A percentile compares a stretch with the other conserved stretches of the same genome.
Evolutionary conservation across 108 stramenopile genomes (phyloP).

Genomic region (Cyclotella cryptica): DNA sequence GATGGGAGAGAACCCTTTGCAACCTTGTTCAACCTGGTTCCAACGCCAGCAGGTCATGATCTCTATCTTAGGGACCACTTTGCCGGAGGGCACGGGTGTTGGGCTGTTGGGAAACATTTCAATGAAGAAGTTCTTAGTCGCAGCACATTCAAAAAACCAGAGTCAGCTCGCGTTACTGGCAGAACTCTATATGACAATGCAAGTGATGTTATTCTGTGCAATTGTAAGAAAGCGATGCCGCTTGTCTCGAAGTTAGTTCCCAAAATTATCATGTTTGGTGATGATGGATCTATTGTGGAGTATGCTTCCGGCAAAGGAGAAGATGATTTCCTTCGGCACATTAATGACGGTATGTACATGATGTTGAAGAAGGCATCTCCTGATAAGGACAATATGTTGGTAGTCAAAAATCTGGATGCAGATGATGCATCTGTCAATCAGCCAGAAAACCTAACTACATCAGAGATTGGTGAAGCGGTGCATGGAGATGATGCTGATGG

Average conservation of each 20-base stretch:
- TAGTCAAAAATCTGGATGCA: neutral
- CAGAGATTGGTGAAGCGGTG: neutral
- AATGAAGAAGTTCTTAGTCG: too few relatives aligned
- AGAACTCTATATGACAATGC: too few relatives aligned
- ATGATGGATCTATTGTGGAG: neutral
- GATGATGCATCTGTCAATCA: neutral
- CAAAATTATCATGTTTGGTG: too few relatives aligned
- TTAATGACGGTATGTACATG: too few relatives aligned
- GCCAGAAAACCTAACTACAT: too few relatives aligned
- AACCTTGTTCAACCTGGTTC: neutral
- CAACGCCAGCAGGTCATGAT: too few relatives aligned
- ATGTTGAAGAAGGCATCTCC: too few relatives aligned
- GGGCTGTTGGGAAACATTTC: too few relatives aligned
- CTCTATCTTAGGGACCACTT: neutral
- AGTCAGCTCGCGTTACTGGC: too few relatives aligned
- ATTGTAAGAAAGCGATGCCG: neutral
- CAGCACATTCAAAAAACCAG: too few relatives aligned
- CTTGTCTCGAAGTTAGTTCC: neutral
- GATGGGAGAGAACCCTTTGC: neutral
- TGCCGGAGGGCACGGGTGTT: neutral
- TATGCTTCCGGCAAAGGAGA: neutral
- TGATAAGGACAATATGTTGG: neutral
- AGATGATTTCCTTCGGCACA: too few relatives aligned
- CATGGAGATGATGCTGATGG: neutral
- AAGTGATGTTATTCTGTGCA: too few relatives aligned